Base-by-base conservation (phyloP, 345 rosid genomes). In the Stellera chamaejasme region DNA sequence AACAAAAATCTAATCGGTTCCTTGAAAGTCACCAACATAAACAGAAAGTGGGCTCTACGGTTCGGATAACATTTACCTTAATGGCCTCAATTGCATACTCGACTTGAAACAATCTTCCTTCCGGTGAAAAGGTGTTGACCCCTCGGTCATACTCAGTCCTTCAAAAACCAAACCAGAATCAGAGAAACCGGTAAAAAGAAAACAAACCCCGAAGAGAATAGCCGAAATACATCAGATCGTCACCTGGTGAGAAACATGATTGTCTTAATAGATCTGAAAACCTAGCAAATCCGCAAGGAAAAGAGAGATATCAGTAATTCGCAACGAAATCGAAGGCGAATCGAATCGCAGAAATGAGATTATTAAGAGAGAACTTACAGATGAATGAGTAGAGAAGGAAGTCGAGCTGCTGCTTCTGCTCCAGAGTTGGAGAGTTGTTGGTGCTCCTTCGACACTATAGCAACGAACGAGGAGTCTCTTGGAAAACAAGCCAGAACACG, bases 101-200 rank as follows among this genome's bases (percentile, higher is more conserved):
- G 10, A 93, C 99, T 67, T 93, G 99, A 72, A 93, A 89, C 50
- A 93, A 69, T 65, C 99, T 68, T 12, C 99, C 99, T 73, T 93
- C 97, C 0, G 99, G 97, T 62, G 99, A 93, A 68, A 93, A 93
- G 51, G 99, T 93, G 83, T 93, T 93, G 42, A 93, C 99, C 64
- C 99, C 97, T 75, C 99, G 79, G 62, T 93, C 99, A 69, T 93
- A 93, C 91, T 93, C 99, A 12, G 96, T 93, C 86, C 99, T 93
- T 63, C 9, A 47, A 10, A 60, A 10, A 65, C 26, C 10, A 52
- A 71, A 3, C 11, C 52, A 10, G 54, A 13, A 67, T 27, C 39
- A 52, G 43, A 4, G 16, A 47, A 36, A 53, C 23, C 52, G 15
- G 7, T 48, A 47, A 19, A 39, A 56, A 26, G 16, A 50, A 27